Percentiles rank a stretch among this genome's conserved stretches.
phyloP scores from a whole-genome alignment of 306 rosid genomes.

The Lathyrus oleraceus region DNA sequence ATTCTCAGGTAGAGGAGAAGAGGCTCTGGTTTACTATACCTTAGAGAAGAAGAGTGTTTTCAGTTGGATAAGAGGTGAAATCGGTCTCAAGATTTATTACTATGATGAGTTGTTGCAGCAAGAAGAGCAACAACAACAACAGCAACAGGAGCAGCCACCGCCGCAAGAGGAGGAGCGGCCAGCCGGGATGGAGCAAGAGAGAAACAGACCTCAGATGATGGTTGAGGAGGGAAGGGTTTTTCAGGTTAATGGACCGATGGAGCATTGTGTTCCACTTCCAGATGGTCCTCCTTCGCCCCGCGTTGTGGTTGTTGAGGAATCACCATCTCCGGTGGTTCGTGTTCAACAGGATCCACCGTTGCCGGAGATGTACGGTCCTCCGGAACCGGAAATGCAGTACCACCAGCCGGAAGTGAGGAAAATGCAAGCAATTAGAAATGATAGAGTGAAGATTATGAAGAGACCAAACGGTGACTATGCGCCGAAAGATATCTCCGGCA shows the following conservation, averaged over 20 bases:
- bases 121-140: conserved; percentile 25
- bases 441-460: conserved; percentile 60
- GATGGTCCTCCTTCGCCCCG: conserved; percentile 52
- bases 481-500: conserved; percentile 61
- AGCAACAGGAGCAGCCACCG: neutral
- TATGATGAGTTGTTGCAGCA: conserved; percentile 66
- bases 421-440: conserved; percentile 62
- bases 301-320: conserved; percentile 56
- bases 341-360: conserved; percentile 45
- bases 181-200: conserved; percentile 47
- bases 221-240: conserved; percentile 57
- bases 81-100: conserved; percentile 68
- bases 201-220: conserved; percentile 24
- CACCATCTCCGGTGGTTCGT: conserved; percentile 60
- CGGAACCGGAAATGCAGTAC: conserved; percentile 41
- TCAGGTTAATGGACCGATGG: conserved; percentile 46
- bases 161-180: conserved; percentile 27
- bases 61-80: conserved; percentile 85
- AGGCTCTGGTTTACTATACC: conserved; percentile 57
- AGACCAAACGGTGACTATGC: conserved; percentile 66
- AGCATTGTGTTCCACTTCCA: conserved; percentile 26
- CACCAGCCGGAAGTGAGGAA: conserved; percentile 60
- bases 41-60: conserved; percentile 93
- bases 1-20: conserved; percentile 68
- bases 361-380: conserved; percentile 41